Conservation (phyloP, 352 stramenopile species). For the Globisporangium spinosum region DNA sequence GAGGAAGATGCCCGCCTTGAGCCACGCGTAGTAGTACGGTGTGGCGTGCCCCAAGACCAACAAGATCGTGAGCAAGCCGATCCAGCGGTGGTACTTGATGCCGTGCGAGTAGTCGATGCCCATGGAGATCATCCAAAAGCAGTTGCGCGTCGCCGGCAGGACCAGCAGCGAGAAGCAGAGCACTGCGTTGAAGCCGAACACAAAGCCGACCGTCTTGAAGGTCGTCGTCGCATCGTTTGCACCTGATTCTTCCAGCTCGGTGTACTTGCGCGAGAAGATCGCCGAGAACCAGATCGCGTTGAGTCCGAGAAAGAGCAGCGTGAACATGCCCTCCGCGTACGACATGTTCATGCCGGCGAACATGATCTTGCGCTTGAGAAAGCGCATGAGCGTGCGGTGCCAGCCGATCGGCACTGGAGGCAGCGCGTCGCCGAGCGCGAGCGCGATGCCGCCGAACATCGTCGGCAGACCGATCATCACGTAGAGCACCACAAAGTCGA, state of each 20-base stretch:
- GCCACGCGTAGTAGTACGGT: slow-evolving; percentile 74
- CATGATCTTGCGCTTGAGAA: slow-evolving; percentile 80
- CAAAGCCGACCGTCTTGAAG: slow-evolving; percentile 51
- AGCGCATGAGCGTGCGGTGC: slow-evolving; percentile 69
- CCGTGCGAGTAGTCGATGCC: slow-evolving; percentile 83
- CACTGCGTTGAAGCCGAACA: slow-evolving; percentile 74
- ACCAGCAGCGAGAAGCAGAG: slow-evolving; percentile 62
- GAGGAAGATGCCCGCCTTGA: slow-evolving; percentile 50
- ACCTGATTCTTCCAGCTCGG: slow-evolving; percentile 42
- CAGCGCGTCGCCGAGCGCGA: slow-evolving; percentile 61
- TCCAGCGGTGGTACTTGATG: slow-evolving; percentile 89
- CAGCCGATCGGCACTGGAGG: slow-evolving; percentile 66
- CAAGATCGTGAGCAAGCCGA: slow-evolving; percentile 68
- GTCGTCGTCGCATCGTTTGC: slow-evolving; percentile 38
- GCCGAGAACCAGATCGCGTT: slow-evolving; percentile 81
- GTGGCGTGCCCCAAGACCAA: slow-evolving; percentile 61
- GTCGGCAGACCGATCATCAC: slow-evolving; percentile 71
- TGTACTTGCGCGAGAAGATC: slow-evolving; percentile 70
- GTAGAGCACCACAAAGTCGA: slow-evolving; percentile 70
- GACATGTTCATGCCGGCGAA: slow-evolving; percentile 68
- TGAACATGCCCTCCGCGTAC: slow-evolving; percentile 72
- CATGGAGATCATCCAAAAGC: slow-evolving; percentile 83
- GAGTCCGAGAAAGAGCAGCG: slow-evolving; percentile 65
- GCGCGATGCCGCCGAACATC: slow-evolving; percentile 63
- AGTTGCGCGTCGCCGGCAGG: slow-evolving; percentile 65